Evolutionary conservation across 345 rosid genomes (phyloP).

Genomic region (Draba incana): DNA sequence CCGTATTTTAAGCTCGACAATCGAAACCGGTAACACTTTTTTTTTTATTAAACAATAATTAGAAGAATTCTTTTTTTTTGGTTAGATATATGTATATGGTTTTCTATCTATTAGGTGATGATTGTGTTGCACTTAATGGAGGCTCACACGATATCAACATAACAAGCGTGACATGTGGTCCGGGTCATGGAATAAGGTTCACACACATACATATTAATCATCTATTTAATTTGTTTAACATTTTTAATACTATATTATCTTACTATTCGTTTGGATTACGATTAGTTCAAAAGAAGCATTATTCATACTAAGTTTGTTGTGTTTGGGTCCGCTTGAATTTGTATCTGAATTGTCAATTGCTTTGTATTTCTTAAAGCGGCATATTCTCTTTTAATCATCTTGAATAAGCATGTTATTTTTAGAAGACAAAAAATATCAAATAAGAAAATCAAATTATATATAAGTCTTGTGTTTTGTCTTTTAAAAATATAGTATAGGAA

Average conservation of each 20-base stretch:
- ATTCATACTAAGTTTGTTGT: no score
- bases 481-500: constrained; percentile 12
- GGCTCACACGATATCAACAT: constrained; percentile 37
- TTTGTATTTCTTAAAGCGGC: no score
- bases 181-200: constrained; percentile 64
- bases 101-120: constrained; percentile 50
- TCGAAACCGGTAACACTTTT: constrained; percentile 45
- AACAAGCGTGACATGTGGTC: constrained; percentile 52
- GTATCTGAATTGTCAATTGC: no score
- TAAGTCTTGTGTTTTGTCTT: no score
- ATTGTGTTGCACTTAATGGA: constrained; percentile 51
- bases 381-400: no score
- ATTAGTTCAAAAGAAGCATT: no score
- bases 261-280: no score
- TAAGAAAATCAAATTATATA: no score
- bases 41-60: not conserved
- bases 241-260: no score
- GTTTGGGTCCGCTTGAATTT: no score
- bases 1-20: constrained; percentile 25
- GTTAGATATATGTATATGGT: not conserved
- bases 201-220: not conserved
- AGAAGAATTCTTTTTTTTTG: not conserved
- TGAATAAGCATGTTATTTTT: not conserved
- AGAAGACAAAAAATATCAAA: no score
- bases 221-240: no score